Percentiles rank a stretch among this genome's conserved stretches.
Evolutionary conservation across 2,329 filamentous ascomycete genomes (phyloP).

Genomic region (Paraphaeosphaeria sporulosa): DNA sequence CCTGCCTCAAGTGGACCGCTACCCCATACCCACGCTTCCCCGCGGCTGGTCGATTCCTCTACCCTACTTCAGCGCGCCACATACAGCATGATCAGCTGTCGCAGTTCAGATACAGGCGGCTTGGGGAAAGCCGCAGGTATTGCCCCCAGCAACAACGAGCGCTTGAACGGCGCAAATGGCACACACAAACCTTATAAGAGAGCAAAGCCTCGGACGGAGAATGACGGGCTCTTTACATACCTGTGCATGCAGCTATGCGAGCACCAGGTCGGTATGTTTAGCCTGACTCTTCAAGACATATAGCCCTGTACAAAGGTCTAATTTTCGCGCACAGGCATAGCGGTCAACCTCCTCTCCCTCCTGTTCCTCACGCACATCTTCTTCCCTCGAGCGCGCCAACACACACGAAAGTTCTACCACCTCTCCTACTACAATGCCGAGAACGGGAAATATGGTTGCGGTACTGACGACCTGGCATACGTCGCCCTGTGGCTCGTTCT

Average conservation of each 20-base stretch:
- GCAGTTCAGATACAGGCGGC: conserved; percentile 11
- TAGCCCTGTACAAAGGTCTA: not conserved
- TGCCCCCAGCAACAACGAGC: conserved; percentile 15
- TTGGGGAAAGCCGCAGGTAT: conserved; percentile 7
- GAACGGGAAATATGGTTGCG: conserved; percentile 75
- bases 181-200: conserved; percentile 22
- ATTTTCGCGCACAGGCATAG: conserved; percentile 67
- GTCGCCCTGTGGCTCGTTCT: conserved; percentile 81
- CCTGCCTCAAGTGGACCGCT: not conserved
- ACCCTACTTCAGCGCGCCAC: not conserved
- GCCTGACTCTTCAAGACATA: not conserved
- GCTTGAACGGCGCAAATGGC: conserved; percentile 20
- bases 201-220: conserved; percentile 63
- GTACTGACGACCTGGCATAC: conserved; percentile 80
- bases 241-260: conserved; percentile 75
- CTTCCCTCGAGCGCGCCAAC: conserved; percentile 79
- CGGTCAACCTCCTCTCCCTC: conserved; percentile 83
- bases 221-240: conserved; percentile 67
- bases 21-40: not conserved
- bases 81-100: conserved; percentile 16
- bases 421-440: conserved; percentile 81
- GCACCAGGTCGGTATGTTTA: conserved; percentile 77
- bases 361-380: conserved; percentile 82
- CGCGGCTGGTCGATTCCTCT: not conserved
- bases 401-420: conserved; percentile 87